Evolutionary conservation across 2,329 filamentous ascomycete genomes (phyloP), one percentile per base, ranked within the genome.

Genomic region (Epichloe baconii): DNA sequence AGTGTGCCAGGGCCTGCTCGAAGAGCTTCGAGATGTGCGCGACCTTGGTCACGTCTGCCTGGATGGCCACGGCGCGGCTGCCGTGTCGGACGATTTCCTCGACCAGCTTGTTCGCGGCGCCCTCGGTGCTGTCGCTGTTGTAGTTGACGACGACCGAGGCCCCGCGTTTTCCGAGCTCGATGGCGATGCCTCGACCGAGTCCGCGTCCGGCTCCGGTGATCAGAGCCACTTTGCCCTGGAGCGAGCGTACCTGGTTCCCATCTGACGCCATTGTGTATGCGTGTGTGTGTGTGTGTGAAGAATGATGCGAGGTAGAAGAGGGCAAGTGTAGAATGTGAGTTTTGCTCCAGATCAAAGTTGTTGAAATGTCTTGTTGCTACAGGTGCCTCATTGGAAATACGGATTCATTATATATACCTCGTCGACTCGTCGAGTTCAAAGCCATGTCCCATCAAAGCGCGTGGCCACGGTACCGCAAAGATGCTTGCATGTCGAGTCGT

Each of bases 1-100:
- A 87, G 65, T 78, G 71, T 58, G 71, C 69, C 55, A 81, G 71
- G 50, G 81, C 81, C 62, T 83, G 66, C 52, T 77, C 73, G 71
- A 87, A 85, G 58, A 87, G 70, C 53, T 68, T 66, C 50, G 76
- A 72, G 57, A 82, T 86, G 66, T 86, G 72, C 53, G 74, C 66
- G 44, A 84, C 76, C 54, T 84, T 71, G 57, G 78, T 74, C 52
- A 87, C 77, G 68, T 88, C 83, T 59, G 83, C 84, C 69, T 82
- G 76, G 68, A 86, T 71, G 54, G 82, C 75, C 14, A 77, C 73
- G 40, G 82, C 79, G 55, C 83, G 78, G 48, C 76, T 74, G 50
- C 82, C 82, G 52, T 72, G 66, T 50, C 78, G 21, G 57, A 78
- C 52, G 74, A 79, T 59, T 73, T 77, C 12, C 74, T 75, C 4